A percentile compares a stretch with the other conserved stretches of the same genome.
Conservation (phyloP, 2,329 filamentous ascomycete species). For the Cryphonectria japonica region DNA sequence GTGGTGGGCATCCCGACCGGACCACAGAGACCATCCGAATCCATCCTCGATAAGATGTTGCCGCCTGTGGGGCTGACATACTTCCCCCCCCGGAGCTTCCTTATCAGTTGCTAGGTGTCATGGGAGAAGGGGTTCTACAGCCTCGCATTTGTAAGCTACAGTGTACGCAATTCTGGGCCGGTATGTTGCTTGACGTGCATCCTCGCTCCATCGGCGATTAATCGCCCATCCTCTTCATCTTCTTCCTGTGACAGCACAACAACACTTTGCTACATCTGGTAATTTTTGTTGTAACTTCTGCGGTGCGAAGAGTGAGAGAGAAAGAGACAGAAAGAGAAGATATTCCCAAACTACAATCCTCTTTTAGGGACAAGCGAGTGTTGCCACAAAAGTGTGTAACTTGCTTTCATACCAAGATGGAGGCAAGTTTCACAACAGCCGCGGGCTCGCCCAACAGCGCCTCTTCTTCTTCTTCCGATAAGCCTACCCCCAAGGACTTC, state of each 20-base stretch:
- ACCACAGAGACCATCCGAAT: neutral
- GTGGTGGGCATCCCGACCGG: neutral
- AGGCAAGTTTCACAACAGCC: slow-evolving; percentile 18
- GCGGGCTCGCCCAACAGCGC: slow-evolving; percentile 29
- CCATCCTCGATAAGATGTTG: slow-evolving; percentile 3
- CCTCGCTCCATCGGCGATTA: neutral
- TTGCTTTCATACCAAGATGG: slow-evolving; percentile 18
- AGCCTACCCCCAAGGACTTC: slow-evolving; percentile 67
- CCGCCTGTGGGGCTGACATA: neutral
- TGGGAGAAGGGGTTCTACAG: neutral
- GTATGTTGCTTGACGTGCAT: neutral
- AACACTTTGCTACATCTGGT: neutral
- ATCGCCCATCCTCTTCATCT: neutral
- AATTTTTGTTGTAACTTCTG: neutral
- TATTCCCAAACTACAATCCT: neutral
- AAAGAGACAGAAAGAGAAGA: neutral
- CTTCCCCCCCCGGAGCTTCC: slow-evolving; percentile 13
- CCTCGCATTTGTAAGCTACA: neutral
- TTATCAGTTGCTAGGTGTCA: slow-evolving; percentile 23
- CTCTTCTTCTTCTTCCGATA: slow-evolving; percentile 31
- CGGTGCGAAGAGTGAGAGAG: neutral
- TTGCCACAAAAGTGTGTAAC: neutral
- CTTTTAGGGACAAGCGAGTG: neutral
- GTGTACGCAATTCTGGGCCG: neutral
- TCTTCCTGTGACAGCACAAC: neutral